phyloP scores from a whole-genome alignment of 2,329 filamentous ascomycete genomes.

The Graphium sp. region DNA sequence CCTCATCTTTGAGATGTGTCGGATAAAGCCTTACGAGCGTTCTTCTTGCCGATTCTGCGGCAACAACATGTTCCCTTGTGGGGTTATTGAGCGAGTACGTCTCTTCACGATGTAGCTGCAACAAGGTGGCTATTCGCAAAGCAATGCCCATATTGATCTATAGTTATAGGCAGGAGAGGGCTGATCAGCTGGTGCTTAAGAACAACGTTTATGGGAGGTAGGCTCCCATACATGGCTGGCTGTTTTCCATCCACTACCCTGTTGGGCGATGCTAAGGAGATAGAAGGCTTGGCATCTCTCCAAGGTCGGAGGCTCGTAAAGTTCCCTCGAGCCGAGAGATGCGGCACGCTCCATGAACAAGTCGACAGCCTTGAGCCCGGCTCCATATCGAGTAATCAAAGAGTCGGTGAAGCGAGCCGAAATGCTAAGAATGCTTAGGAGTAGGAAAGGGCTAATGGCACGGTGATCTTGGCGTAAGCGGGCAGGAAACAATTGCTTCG shows the following conservation, averaged over 20 bases:
- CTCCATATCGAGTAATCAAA: slow-evolving; percentile 28
- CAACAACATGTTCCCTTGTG: slow-evolving; percentile 24
- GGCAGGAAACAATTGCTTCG: slow-evolving; percentile 30
- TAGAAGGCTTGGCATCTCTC: slow-evolving; percentile 43
- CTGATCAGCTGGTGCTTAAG: neutral
- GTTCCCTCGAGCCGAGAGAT: slow-evolving; percentile 25
- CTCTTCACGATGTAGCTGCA: slow-evolving; percentile 38
- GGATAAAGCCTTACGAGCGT: too few relatives aligned
- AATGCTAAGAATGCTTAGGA: slow-evolving; percentile 37
- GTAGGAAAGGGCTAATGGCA: slow-evolving; percentile 34
- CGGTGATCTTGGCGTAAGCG: slow-evolving; percentile 26
- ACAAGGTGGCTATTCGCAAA: slow-evolving; percentile 35
- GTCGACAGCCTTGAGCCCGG: slow-evolving; percentile 31
- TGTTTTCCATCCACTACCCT: slow-evolving; percentile 34
- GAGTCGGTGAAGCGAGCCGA: slow-evolving; percentile 35
- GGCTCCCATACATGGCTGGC: slow-evolving; percentile 30
- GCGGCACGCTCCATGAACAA: slow-evolving; percentile 34
- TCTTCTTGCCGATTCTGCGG: slow-evolving; percentile 36
- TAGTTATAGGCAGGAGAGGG: slow-evolving; percentile 7
- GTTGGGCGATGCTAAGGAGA: slow-evolving; percentile 39
- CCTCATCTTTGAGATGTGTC: too few relatives aligned
- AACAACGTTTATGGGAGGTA: neutral
- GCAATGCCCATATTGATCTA: slow-evolving; percentile 40
- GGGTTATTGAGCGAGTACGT: slow-evolving; percentile 27
- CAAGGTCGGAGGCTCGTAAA: slow-evolving; percentile 34